Conservation (phyloP, 805 yeast genomes). For the Priceomyces medius region DNA sequence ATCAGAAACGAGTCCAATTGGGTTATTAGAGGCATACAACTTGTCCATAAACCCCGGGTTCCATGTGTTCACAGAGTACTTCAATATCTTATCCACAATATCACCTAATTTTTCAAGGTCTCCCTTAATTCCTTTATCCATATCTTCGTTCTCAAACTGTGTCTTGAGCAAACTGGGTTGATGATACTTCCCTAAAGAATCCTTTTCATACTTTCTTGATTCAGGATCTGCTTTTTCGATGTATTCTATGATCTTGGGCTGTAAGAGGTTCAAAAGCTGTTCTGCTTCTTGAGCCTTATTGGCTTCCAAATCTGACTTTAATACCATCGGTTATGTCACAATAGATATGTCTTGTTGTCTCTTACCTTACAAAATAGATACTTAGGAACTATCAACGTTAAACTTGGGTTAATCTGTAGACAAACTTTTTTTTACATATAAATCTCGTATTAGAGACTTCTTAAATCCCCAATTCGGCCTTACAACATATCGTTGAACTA, state of each 20-base stretch:
- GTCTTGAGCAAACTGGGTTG: slow-evolving; percentile 49
- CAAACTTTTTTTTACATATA: too few species aligned
- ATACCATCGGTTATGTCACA: too few species aligned
- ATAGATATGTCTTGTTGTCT: too few species aligned
- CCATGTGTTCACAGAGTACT: slow-evolving; percentile 80
- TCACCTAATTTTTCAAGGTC: slow-evolving; percentile 42
- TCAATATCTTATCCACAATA: slow-evolving; percentile 55
- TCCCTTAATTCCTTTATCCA: slow-evolving; percentile 30
- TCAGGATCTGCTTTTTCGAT: slow-evolving; percentile 46
- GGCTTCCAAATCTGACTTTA: slow-evolving; percentile 40
- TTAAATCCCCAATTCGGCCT: too few species aligned
- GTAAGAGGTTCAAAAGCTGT: slow-evolving; percentile 47
- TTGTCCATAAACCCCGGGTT: slow-evolving; percentile 83
- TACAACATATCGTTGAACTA: too few species aligned
- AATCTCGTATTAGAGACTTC: too few species aligned
- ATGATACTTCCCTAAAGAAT: slow-evolving; percentile 51
- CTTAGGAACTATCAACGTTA: too few species aligned
- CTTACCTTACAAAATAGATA: too few species aligned
- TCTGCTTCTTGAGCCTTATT: slow-evolving; percentile 60
- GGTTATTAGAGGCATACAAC: slow-evolving; percentile 80
- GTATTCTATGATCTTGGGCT: slow-evolving; percentile 52
- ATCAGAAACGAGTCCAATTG: slow-evolving; percentile 78
- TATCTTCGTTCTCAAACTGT: slow-evolving; percentile 26
- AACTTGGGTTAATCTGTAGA: too few species aligned
- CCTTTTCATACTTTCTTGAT: slow-evolving; percentile 28